Base-by-base conservation (phyloP, 352 stramenopile species). In the Globisporangium apiculatum region DNA sequence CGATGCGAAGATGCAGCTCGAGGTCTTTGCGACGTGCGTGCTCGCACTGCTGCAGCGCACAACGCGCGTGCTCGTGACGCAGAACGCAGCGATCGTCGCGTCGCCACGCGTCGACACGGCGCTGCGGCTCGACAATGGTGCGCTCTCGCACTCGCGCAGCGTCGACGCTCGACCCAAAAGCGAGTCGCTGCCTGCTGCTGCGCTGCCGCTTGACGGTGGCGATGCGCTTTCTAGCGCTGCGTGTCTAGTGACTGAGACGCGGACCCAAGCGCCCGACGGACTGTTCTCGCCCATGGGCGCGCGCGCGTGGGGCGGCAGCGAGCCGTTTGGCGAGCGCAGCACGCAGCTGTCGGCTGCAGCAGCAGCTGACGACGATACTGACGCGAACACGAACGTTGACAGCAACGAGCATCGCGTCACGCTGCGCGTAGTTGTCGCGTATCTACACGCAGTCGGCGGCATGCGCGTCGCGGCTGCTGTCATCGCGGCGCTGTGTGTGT, bases 21-120 rank as follows among this genome's bases (percentile, higher is more conserved):
- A 95, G 56, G 82, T 96, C 54, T 95, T 96, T 59, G 75, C 76
- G 17, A 85, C 84, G 51, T 96, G 85, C 43, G 61, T 97, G 2
- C 31, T 86, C 15, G 72, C 75, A 0, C 65, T 91, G 10, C 58
- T 94, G 51, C 62, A 67, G 17, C 64, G 86, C 62, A 89, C 89
- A 65, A 89, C 79, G 14, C 68, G 80, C 41, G 56, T 94, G 8
- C 56, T 91, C 42, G 82, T 87, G 31, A 90, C 82, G 10, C 80
- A 85, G 57, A 79, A 81, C 42, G 65, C 75, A 7, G 79, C 86
- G 55, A 86, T 87, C 54, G 74, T 89, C 48, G 66, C 67, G 11
- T 89, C 76, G 24, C 69, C 81, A 60, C 77, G 79, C 54, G 76
- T 86, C 3, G 68, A 86, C 57, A 58, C 79, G 56, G 76, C 79